phyloP scores from a whole-genome alignment of 768 basidiomycete genomes.

The Trametes maxima region DNA sequence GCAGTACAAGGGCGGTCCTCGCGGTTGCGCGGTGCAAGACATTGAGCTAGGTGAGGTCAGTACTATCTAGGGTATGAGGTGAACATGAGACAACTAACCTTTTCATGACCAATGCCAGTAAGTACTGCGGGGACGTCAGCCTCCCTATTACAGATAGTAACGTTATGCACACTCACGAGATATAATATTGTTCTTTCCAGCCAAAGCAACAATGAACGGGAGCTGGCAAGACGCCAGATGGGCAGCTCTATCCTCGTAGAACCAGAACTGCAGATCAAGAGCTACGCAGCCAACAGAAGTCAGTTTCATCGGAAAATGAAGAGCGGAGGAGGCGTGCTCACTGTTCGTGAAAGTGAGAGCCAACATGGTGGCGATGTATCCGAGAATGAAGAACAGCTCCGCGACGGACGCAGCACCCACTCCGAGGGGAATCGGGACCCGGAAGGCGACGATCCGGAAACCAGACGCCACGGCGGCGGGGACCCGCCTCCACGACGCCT shows the following conservation, averaged over 20 bases:
- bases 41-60: constrained; percentile 35
- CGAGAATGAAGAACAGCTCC: constrained; percentile 49
- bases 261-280: constrained; percentile 24
- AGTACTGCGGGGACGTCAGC: constrained; percentile 36
- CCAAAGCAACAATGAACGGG: constrained; percentile 54
- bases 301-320: neutral
- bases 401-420: constrained; percentile 40
- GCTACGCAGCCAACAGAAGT: constrained; percentile 13
- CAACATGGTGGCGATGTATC: constrained; percentile 49
- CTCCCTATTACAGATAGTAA: neutral
- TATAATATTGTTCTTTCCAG: constrained; percentile 60
- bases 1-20: constrained; percentile 42
- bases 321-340: constrained; percentile 31
- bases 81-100: constrained; percentile 21
- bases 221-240: constrained; percentile 50
- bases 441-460: constrained; percentile 54
- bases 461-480: constrained; percentile 42
- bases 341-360: constrained; percentile 48
- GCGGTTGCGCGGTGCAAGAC: constrained; percentile 51
- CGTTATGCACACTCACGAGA: constrained; percentile 40
- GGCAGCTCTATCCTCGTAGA: constrained; percentile 40
- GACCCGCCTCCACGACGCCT: constrained; percentile 35
- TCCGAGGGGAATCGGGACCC: constrained; percentile 49
- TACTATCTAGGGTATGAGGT: neutral
- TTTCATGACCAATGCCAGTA: constrained; percentile 59